These are phyloP conservation scores for Isoetes taiwanensis DNA, from an alignment of 75 land plant genomes.

Conservation along the genomic window DNA sequence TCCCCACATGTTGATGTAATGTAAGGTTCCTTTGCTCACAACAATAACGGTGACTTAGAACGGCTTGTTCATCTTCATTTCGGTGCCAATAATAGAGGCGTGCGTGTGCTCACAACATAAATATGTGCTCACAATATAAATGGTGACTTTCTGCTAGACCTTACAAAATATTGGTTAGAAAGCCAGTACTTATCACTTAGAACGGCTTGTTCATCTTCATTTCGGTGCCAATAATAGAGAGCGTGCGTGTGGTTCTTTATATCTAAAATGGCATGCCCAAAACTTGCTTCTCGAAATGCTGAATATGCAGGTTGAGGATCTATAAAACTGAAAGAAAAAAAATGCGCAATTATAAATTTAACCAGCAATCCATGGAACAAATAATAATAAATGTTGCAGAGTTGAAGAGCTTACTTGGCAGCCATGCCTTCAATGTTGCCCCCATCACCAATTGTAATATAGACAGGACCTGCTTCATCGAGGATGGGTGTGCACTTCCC, in stretches of 20 bases:
- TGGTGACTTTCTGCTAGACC: no score
- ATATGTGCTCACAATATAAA: no score
- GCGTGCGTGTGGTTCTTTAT: conserved; percentile 64
- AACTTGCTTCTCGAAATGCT: conserved; percentile 75
- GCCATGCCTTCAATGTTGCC: conserved; percentile 88
- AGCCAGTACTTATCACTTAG: conserved; percentile 41
- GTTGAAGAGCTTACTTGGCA: conserved; percentile 40
- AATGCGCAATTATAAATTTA: no score
- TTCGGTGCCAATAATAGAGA: conserved; percentile 65
- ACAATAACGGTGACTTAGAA: no score
- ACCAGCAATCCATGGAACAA: no score
- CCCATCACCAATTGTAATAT: conserved; percentile 90
- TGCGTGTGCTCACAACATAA: no score
- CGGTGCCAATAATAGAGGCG: conserved; percentile 61
- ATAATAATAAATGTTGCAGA: no score
- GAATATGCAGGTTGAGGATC: conserved; percentile 68
- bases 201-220: conserved; percentile 43
- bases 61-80: conserved; percentile 50
- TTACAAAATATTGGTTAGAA: conserved; percentile 33
- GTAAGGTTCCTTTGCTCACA: no score
- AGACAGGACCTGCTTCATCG: conserved; percentile 42
- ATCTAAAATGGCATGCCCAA: conserved; percentile 68
- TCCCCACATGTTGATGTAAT: no score
- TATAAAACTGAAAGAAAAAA: not conserved
- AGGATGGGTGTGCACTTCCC: conserved; percentile 41